Evolutionary conservation across 2,329 filamentous ascomycete species (phyloP).

Genomic region (Colletotrichum incanum): DNA sequence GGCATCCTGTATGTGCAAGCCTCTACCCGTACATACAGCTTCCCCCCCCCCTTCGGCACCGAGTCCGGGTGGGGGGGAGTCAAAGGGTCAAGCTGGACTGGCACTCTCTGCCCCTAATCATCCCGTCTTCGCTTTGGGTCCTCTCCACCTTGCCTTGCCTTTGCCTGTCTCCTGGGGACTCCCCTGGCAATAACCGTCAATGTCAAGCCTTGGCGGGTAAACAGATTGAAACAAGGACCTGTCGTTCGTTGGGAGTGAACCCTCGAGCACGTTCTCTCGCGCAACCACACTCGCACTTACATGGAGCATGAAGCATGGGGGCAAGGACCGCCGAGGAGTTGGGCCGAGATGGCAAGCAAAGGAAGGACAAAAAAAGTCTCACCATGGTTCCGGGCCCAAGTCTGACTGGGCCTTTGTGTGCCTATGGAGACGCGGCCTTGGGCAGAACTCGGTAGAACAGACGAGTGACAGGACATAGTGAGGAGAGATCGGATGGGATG

Average conservation of each 20-base stretch:
- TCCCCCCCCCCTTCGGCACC: conserved; percentile 13
- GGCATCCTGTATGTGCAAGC: background rate
- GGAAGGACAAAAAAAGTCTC: conserved; percentile 30
- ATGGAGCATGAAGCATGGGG: background rate
- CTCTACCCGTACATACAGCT: background rate
- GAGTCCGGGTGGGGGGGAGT: conserved; percentile 5
- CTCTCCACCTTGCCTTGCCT: background rate
- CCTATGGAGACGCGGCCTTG: conserved; percentile 12
- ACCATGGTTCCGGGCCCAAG: conserved; percentile 28
- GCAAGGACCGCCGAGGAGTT: conserved; percentile 35
- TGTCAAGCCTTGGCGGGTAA: conserved; percentile 33
- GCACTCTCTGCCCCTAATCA: conserved; percentile 12
- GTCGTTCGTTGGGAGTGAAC: conserved; percentile 28
- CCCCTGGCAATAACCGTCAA: conserved; percentile 18
- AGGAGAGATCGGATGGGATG: conserved; percentile 8
- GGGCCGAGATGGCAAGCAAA: conserved; percentile 22
- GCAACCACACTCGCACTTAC: conserved; percentile 13
- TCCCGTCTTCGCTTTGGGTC: conserved; percentile 33
- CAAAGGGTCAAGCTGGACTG: background rate
- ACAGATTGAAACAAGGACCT: conserved; percentile 38
- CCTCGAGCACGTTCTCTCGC: conserved; percentile 10
- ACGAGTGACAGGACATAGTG: conserved; percentile 19
- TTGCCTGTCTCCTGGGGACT: conserved; percentile 5
- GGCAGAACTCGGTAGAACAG: conserved; percentile 24
- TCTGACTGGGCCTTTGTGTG: conserved; percentile 33